Conservation (phyloP, 1,139 yeast species). For the Saccharomycopsis crataegensis region DNA sequence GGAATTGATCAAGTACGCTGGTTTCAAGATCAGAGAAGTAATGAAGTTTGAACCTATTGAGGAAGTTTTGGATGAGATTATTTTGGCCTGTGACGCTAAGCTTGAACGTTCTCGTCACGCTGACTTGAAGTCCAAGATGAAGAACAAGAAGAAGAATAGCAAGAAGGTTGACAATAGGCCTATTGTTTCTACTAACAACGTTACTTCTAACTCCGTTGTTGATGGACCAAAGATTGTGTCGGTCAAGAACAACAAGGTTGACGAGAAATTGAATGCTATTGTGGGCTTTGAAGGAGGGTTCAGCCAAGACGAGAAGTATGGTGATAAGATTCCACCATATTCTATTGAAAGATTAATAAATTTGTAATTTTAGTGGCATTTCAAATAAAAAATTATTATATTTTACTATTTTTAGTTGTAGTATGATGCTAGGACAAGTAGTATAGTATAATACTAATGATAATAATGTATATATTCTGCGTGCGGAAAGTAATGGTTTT, state of each 20-base stretch:
- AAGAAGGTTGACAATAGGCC: neutral
- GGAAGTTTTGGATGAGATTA: constrained; percentile 8
- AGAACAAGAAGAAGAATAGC: neutral
- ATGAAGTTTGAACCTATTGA: constrained; percentile 14
- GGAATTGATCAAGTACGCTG: constrained; percentile 11
- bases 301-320: neutral
- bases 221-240: constrained; percentile 13
- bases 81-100: neutral
- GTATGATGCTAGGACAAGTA: too few relatives aligned
- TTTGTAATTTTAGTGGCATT: neutral
- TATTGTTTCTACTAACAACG: neutral
- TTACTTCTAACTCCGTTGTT: neutral
- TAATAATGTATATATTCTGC: too few relatives aligned
- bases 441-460: too few relatives aligned
- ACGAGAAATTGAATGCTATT: constrained; percentile 14
- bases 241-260: constrained; percentile 13
- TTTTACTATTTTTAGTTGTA: too few relatives aligned
- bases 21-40: constrained; percentile 10
- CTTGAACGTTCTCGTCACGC: neutral
- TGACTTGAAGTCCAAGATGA: neutral
- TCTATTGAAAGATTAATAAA: constrained; percentile 17
- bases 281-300: constrained; percentile 3
- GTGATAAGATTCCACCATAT: constrained; percentile 13
- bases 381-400: too few relatives aligned
- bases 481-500: too few relatives aligned